These are phyloP conservation scores for Claviceps capensis DNA, from an alignment of 2,329 filamentous ascomycete genomes.

Conservation along the genomic window DNA sequence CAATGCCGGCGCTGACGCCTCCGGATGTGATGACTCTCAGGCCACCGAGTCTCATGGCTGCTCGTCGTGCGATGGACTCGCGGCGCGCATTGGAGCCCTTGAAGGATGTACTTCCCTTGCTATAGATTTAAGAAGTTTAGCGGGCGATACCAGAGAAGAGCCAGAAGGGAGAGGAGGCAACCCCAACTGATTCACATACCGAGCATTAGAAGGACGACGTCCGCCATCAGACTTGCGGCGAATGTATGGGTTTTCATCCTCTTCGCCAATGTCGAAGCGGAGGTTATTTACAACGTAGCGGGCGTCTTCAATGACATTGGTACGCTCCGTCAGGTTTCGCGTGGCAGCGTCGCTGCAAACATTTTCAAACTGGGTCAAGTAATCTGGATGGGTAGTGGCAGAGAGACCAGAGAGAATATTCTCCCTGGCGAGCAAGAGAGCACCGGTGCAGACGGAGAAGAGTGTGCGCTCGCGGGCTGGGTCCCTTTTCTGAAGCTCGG, in stretches of 20 bases:
- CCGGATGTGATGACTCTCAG: constrained; percentile 67
- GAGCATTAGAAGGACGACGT: constrained; percentile 45
- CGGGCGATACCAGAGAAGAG: no score
- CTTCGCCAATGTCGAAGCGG: constrained; percentile 69
- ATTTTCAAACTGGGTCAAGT: constrained; percentile 67
- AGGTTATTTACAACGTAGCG: constrained; percentile 87
- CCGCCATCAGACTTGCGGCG: constrained; percentile 57
- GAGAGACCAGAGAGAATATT: constrained; percentile 67
- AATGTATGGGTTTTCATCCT: constrained; percentile 75
- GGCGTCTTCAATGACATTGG: constrained; percentile 67
- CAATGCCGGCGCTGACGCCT: constrained; percentile 66
- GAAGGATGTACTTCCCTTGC: constrained; percentile 76
- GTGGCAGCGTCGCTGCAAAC: constrained; percentile 62
- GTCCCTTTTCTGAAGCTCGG: constrained; percentile 67
- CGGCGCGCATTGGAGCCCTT: constrained; percentile 60
- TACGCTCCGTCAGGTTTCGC: constrained; percentile 58
- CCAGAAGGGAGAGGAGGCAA: no score
- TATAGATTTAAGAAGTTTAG: constrained; percentile 13
- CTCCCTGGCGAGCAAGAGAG: constrained; percentile 61
- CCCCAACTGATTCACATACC: constrained; percentile 27
- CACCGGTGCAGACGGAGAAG: constrained; percentile 66
- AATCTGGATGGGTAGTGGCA: constrained; percentile 73
- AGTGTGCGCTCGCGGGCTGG: constrained; percentile 69
- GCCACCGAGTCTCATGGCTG: constrained; percentile 57
- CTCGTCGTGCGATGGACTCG: constrained; percentile 68